Evolutionary conservation across 306 rosid genomes (phyloP), one percentile per base, ranked within the genome.

Genomic region (Prunus armeniaca): DNA sequence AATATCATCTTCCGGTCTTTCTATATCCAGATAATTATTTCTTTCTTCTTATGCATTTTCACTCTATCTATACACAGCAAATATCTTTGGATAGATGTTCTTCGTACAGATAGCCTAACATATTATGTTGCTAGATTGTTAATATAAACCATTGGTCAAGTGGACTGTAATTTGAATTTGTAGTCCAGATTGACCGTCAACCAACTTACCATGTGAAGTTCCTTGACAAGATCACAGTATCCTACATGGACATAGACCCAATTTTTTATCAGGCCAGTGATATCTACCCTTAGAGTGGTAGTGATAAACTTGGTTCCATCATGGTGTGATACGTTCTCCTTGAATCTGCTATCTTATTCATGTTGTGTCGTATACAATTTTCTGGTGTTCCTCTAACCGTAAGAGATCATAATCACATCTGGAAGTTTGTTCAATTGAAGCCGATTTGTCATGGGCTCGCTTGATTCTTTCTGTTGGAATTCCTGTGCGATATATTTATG

Each of bases 351-450:
- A 38, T 27, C 9, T 4, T 6, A 18, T 12, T 12, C 32, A 25
- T 13, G 14, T 56, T 56, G 12, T 2, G 12, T 43, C 54, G 3
- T 13, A 11, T 4, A 72, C 66, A 9, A 22, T 3, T 38, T 34
- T 60, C 9, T 63, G 25, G 8, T 12, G 51, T 20, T 71, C 65
- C 18, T 12, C 18, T 58, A 58, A 58, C 65, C 0, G 22, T n/a
- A 51, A 51, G 6, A 46, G 24, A 47, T 20, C 52, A 34, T 66
- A 2, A 30, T 49, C 12, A 7, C 60, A 32, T 22, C 22, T 95
- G 78, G 99, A 92, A 85, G 93, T 90, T n/a, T 89, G 86, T 62
- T 79, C 97, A 0, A 76, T 95, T 0, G 99, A 92, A 83, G 96
- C 83, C 0, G 97, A 95, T 63, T 69, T 81, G 3, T 76, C 87